Percentiles rank a stretch among this genome's conserved stretches.
These are phyloP conservation scores for Septoria linicola DNA, from an alignment of 2,329 filamentous ascomycete species.

Conservation along the genomic window DNA sequence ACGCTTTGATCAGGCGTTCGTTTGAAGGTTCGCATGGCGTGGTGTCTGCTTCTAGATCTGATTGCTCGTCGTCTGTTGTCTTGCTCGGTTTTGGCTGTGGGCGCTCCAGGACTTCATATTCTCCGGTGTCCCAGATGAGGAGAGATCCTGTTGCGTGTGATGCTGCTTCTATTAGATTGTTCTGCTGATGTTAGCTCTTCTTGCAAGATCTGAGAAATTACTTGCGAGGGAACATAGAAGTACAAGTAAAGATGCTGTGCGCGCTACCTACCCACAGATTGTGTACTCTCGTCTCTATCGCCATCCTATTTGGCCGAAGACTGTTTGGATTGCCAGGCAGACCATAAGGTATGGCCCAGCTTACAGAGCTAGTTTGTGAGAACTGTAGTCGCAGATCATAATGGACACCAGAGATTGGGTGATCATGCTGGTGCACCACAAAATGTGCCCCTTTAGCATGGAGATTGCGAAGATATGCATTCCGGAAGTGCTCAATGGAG, in stretches of 20 bases:
- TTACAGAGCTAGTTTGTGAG: conserved; percentile 64
- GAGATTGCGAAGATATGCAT: conserved; percentile 51
- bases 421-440: conserved; percentile 71
- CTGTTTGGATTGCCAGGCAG: conserved; percentile 46
- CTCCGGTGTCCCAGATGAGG: conserved; percentile 49
- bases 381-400: conserved; percentile 70
- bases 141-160: conserved; percentile 45
- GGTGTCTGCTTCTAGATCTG: conserved; percentile 30
- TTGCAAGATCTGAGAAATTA: background rate
- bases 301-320: conserved; percentile 42
- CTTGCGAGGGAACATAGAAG: background rate
- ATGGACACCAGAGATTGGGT: conserved; percentile 59
- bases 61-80: conserved; percentile 38
- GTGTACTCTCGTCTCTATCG: conserved; percentile 48
- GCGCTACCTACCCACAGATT: conserved; percentile 41
- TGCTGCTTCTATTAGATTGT: conserved; percentile 48
- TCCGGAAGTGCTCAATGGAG: conserved; percentile 44
- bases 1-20: conserved; percentile 41
- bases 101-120: conserved; percentile 42
- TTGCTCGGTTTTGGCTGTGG: conserved; percentile 25
- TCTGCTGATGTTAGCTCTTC: conserved; percentile 35
- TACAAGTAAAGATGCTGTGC: background rate
- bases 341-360: conserved; percentile 52
- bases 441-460: conserved; percentile 53
- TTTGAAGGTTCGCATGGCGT: conserved; percentile 31